phyloP scores from a whole-genome alignment of 2,329 filamentous ascomycete genomes.

The Zopfia rhizophila region DNA sequence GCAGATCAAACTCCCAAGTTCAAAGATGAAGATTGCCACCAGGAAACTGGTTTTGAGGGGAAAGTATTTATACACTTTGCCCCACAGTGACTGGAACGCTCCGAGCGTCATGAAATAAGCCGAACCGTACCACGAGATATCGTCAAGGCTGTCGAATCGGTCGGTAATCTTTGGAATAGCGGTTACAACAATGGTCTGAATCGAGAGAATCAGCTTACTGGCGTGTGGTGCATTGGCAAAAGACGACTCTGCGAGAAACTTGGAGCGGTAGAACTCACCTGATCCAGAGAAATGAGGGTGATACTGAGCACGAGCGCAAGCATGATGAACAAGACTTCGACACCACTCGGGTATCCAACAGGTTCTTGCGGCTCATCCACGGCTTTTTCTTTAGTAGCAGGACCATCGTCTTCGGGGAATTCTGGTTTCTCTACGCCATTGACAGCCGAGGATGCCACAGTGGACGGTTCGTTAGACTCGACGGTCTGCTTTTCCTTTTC shows the following conservation, averaged over 20 bases:
- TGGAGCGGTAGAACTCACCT: slow-evolving; percentile 15
- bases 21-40: slow-evolving; percentile 57
- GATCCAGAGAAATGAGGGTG: slow-evolving; percentile 20
- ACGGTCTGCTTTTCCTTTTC: slow-evolving; percentile 7
- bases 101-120: slow-evolving; percentile 57
- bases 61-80: slow-evolving; percentile 60
- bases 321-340: slow-evolving; percentile 31
- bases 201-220: slow-evolving; percentile 14
- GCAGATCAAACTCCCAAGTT: slow-evolving; percentile 66
- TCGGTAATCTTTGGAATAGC: slow-evolving; percentile 44
- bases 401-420: slow-evolving; percentile 4
- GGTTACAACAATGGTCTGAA: slow-evolving; percentile 44
- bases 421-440: slow-evolving; percentile 17
- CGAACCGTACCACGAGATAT: slow-evolving; percentile 38
- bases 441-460: slow-evolving; percentile 13
- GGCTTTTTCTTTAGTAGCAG: slow-evolving; percentile 11
- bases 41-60: slow-evolving; percentile 52
- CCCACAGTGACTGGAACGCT: slow-evolving; percentile 57
- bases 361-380: slow-evolving; percentile 9
- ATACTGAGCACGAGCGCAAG: slow-evolving; percentile 30
- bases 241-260: slow-evolving; percentile 8
- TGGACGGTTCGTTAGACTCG: slow-evolving; percentile 15
- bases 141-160: slow-evolving; percentile 32
- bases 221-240: slow-evolving; percentile 11
- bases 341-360: slow-evolving; percentile 26